Conservation (phyloP, 2,329 filamentous ascomycete species). For the Nothomitra cinnamomea region DNA sequence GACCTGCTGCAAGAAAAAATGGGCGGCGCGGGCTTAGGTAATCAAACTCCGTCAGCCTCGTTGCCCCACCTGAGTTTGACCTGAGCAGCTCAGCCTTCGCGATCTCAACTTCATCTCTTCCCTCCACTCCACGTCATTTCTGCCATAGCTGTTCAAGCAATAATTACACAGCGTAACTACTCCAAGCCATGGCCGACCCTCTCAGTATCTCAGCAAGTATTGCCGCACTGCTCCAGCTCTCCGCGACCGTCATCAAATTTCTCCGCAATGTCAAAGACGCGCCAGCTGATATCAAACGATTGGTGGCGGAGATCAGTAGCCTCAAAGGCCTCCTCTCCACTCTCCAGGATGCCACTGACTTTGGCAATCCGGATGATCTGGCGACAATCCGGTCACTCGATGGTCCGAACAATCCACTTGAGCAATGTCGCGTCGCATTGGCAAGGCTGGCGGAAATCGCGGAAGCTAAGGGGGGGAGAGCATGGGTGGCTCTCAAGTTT, state of each 20-base stretch:
- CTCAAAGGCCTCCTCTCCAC: not conserved
- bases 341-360: not conserved
- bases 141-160: no score
- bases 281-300: not conserved
- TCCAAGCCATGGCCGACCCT: no score
- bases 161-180: no score
- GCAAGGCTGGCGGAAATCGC: not conserved
- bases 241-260: conserved; percentile 3
- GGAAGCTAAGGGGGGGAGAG: not conserved
- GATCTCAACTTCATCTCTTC: no score
- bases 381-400: not conserved
- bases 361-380: not conserved
- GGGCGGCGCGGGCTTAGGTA: no score
- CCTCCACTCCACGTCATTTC: no score
- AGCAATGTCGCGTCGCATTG: not conserved
- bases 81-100: no score
- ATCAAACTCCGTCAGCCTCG: no score
- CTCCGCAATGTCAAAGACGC: conserved; percentile 6
- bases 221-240: conserved; percentile 5
- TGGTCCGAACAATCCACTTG: not conserved
- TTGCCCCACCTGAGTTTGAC: no score
- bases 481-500: not conserved
- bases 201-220: conserved; percentile 4
- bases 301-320: not conserved
- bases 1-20: no score